Conservation (phyloP, 2,329 filamentous ascomycete species). For the Gaeumannomyces sp. region DNA sequence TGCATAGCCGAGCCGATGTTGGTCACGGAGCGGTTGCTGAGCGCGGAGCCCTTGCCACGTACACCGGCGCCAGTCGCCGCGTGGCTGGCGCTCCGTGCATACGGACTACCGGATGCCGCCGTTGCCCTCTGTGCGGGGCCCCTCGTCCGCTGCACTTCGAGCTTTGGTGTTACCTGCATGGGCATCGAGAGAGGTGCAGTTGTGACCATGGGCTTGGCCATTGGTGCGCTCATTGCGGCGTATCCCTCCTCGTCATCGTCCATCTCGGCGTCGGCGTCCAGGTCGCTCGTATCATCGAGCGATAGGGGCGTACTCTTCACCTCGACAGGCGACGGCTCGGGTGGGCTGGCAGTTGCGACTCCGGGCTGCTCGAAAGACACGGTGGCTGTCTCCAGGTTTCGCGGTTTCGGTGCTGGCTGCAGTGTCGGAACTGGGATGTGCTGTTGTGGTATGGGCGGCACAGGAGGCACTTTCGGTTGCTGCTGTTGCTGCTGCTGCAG, state of each 20-base stretch:
- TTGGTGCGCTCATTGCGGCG: conserved; percentile 40
- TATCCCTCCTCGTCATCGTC: conserved; percentile 50
- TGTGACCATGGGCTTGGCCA: conserved; percentile 25
- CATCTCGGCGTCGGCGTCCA: conserved; percentile 39
- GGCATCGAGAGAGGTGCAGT: conserved; percentile 21
- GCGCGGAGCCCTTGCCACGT: not conserved
- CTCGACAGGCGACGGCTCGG: not conserved
- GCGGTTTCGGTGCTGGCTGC: conserved; percentile 15
- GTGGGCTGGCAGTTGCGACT: not conserved
- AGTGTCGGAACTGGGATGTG: conserved; percentile 2
- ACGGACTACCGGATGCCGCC: conserved; percentile 13
- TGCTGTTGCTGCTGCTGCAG: conserved; percentile 6
- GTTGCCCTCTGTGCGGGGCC: conserved; percentile 27
- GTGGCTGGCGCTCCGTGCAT: conserved; percentile 9
- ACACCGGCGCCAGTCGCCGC: not conserved
- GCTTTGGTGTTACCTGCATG: conserved; percentile 20
- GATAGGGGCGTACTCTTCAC: not conserved
- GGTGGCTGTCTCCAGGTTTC: conserved; percentile 14
- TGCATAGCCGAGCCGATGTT: conserved; percentile 39
- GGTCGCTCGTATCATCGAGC: conserved; percentile 19
- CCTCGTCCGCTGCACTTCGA: conserved; percentile 31
- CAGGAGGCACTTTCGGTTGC: not conserved
- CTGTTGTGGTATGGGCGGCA: not conserved
- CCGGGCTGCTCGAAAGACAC: not conserved
- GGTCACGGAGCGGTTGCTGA: conserved; percentile 18